These are phyloP conservation scores for Lactifluus pinguis DNA, from an alignment of 768 basidiomycete genomes.

Conservation along the genomic window DNA sequence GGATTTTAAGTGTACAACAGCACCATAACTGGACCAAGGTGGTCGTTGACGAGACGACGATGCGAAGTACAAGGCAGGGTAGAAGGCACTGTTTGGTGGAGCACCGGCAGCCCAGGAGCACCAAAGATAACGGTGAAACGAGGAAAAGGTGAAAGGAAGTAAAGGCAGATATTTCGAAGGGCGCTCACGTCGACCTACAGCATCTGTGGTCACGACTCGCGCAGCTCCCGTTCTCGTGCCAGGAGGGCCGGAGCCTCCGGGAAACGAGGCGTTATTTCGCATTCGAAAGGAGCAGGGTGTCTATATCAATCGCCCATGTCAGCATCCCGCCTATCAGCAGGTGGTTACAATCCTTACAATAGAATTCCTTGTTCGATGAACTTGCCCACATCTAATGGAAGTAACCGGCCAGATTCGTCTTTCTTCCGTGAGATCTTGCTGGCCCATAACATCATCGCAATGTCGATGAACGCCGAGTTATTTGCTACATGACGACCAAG, in stretches of 20 bases:
- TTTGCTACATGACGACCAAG: slow-evolving; percentile 14
- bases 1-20: too few relatives aligned
- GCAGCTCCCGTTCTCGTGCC: too few relatives aligned
- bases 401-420: neutral
- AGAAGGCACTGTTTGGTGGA: too few relatives aligned
- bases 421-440: slow-evolving; percentile 11
- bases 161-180: too few relatives aligned
- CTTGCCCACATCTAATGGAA: slow-evolving; percentile 1
- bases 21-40: too few relatives aligned
- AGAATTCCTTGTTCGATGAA: neutral
- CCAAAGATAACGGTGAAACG: too few relatives aligned
- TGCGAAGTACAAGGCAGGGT: too few relatives aligned
- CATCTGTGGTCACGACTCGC: too few relatives aligned
- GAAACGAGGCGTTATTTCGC: slow-evolving; percentile 1
- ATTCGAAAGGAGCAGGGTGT: slow-evolving; percentile 4
- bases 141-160: too few relatives aligned
- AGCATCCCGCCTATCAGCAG: neutral
- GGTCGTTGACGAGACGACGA: too few relatives aligned
- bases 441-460: slow-evolving; percentile 25
- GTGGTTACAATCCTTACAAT: neutral
- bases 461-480: slow-evolving; percentile 26
- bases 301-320: neutral
- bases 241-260: neutral
- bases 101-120: too few relatives aligned
- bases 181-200: too few relatives aligned